Conservation (phyloP, 179 eudicot genomes). For the Camellia oleifera region DNA sequence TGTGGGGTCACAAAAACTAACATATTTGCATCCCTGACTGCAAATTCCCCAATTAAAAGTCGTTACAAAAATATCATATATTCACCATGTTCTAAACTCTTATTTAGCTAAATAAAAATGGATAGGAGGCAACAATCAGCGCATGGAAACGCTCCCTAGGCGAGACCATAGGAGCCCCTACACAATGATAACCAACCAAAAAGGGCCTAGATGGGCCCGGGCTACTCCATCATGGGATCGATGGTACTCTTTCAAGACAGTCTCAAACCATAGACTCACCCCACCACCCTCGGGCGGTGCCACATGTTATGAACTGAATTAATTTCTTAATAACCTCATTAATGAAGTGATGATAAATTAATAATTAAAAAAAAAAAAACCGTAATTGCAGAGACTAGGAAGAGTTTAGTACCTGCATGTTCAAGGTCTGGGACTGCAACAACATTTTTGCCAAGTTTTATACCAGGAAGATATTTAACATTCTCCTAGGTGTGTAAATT, state of each 20-base stretch:
- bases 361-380: background rate
- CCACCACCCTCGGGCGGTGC: too few species aligned
- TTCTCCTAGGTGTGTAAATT: conserved; percentile 48
- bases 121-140: too few species aligned
- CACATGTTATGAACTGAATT: background rate
- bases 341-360: background rate
- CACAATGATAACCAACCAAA: too few species aligned
- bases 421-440: conserved; percentile 88
- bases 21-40: conserved; percentile 90
- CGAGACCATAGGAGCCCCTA: too few species aligned
- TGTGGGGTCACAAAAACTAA: conserved; percentile 96
- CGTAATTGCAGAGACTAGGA: too few species aligned
- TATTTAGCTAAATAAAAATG: too few species aligned
- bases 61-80: background rate
- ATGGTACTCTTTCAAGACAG: too few species aligned
- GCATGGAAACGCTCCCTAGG: too few species aligned
- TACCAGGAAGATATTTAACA: conserved; percentile 90
- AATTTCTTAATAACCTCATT: background rate
- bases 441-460: conserved; percentile 84
- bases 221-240: too few species aligned
- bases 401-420: conserved; percentile 53
- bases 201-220: too few species aligned
- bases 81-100: too few species aligned
- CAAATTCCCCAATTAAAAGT: conserved; percentile 7
- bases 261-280: too few species aligned